Conservation (phyloP, 768 basidiomycete species). For the Russula vinacea region DNA sequence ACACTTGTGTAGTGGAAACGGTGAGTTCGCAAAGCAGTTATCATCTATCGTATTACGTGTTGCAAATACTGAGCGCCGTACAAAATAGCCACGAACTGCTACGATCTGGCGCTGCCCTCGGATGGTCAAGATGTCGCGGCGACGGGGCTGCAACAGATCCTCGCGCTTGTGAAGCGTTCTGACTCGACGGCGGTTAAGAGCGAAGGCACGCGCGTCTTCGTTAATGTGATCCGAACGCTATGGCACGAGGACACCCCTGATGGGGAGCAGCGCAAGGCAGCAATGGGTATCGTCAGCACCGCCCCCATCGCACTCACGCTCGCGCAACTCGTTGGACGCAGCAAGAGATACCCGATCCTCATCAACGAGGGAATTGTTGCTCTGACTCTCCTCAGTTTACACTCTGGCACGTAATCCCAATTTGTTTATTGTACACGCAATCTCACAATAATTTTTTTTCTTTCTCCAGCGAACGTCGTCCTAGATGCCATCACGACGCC, state of each 20-base stretch:
- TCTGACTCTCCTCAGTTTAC: conserved; percentile 69
- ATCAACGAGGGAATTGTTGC: conserved; percentile 89
- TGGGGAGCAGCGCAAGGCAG: conserved; percentile 50
- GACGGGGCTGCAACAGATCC: conserved; percentile 62
- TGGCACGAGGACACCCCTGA: conserved; percentile 55
- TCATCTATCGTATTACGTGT: not conserved
- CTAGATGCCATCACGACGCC: conserved; percentile 56
- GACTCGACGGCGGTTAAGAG: conserved; percentile 81
- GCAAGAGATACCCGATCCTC: conserved; percentile 76
- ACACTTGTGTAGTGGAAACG: conserved; percentile 74
- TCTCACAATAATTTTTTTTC: conserved; percentile 19
- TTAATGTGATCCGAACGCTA: conserved; percentile 78
- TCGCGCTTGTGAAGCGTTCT: conserved; percentile 72
- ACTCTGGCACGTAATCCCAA: conserved; percentile 49
- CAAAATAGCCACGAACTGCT: conserved; percentile 45
- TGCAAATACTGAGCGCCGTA: conserved; percentile 5
- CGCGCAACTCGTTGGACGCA: conserved; percentile 67
- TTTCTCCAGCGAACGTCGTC: conserved; percentile 54
- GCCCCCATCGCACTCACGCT: conserved; percentile 59
- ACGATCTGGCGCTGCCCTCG: conserved; percentile 50
- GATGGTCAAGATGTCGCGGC: conserved; percentile 34
- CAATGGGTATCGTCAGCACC: conserved; percentile 51
- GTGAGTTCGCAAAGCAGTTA: conserved; percentile 43
- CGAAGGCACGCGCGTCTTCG: conserved; percentile 85
- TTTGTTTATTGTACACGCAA: not conserved